Base-by-base conservation (phyloP, 1,284 basidiomycete genomes). In the Irpex sp. region DNA sequence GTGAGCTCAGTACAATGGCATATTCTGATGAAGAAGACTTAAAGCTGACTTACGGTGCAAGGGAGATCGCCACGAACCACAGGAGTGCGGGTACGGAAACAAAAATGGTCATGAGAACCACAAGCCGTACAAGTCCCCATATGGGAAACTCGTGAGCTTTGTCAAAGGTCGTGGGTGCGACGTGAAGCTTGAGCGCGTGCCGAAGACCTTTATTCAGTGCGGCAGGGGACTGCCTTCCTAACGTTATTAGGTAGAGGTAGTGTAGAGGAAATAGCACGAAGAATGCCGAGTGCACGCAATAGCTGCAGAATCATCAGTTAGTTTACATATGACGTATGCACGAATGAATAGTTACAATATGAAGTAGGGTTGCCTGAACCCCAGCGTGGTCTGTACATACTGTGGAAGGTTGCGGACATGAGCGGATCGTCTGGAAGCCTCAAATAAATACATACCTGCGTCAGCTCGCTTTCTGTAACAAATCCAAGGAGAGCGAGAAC, bases 331-430 rank as follows among this genome's bases (percentile, higher is more conserved):
- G 31, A 26, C 44, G 49, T 26, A 19, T 31, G 55, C 48, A 8
- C 17, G 7, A 52, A 47, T 58, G 51, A 48, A 36, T 8, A 70
- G 84, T 67, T 69, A 92, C 90, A 94, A 91, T 66, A 93, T 76
- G 67, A 94, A 86, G 78, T 86, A 93, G 1, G 92, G 90, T 60
- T 93, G 88, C 58, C 84, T 79, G 77, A 87, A 94, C 34, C 78
- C 82, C 34, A 92, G 77, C 1, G 77, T 82, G 1, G 86, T 86
- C 76, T 94, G 91, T 11, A 93, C 85, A 77, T 92, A 89, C 88
- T 92, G 70, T 17, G 64, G 40, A 34, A 2, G 38, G 31, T 37
- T 37, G 6, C 15, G 31, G 31, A 38, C 26, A 31, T 31, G 21
- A 56, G 13, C 40, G 64, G 38, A 52, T 17, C 49, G 49, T 52